Evolutionary conservation across 2,329 filamentous ascomycete genomes (phyloP), one percentile per base, ranked within the genome.

Genomic region (Ascochyta rabiei): DNA sequence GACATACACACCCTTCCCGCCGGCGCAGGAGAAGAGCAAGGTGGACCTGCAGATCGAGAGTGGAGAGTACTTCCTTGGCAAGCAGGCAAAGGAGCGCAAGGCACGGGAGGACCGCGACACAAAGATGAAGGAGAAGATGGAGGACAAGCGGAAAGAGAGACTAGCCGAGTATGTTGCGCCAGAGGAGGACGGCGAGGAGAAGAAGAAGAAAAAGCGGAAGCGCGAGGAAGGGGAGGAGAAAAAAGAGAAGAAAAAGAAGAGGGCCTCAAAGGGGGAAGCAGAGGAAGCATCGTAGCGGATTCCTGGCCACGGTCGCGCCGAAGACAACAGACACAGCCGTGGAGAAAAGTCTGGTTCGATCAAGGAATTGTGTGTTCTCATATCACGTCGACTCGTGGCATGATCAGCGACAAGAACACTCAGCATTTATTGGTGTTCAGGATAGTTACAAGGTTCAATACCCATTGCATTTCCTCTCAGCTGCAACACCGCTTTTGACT

Each of bases 11-110:
- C 93, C 95, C 9, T 99, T 99, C 87, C 95, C 95, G 43, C 95
- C 95, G 6, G 86, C 92, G 38, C 92, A 93, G 63, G 93, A 99
- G 83, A 96, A 96, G 90, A 97, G 93, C 86, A 99, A 98, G 86
- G 85, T 99, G 67, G 95, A 99, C 77, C 79, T 92, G 77, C 93
- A 99, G 83, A 96, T 99, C 80, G 95, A 99, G 82, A 93, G 86
- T 67, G 93, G 95, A 78, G 93, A 98, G 79, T 99, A 96, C 80
- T 98, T 98, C 77, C 78, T 99, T 72, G 88, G 88, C 71, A 96
- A 96, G 81, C 87, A 93, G 71, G 93, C 91, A 56, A 96, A 96
- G 82, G 91, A 96, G 70, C 84, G 93, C 57, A 89, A 88, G 49
- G 86, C 82, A 41, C 87, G 89, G 76, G 89, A 93, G 72, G 89